A percentile compares a stretch with the other conserved stretches of the same genome.
Evolutionary conservation across 2,329 filamentous ascomycete species (phyloP).

Genomic region (Diaporthe citri): DNA sequence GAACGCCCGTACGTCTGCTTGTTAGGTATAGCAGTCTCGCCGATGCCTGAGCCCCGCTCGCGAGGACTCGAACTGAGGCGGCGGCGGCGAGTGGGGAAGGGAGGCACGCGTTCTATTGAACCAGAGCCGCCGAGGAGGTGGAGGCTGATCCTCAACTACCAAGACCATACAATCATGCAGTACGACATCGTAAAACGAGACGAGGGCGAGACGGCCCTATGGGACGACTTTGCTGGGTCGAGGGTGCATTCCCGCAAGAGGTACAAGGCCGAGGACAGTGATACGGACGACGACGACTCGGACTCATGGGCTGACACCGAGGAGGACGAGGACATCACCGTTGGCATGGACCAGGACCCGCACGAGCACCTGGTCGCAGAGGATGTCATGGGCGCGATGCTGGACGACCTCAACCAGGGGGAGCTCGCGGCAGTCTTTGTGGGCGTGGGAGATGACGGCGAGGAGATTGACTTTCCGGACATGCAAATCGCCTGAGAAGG

Average conservation of each 20-base stretch:
- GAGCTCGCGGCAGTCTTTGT: background rate
- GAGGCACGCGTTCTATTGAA: conserved; percentile 2
- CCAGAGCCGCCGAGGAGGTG: conserved; percentile 62
- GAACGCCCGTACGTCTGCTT: conserved; percentile 65
- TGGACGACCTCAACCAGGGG: background rate
- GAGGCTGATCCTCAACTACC: conserved; percentile 78
- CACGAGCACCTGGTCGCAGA: background rate
- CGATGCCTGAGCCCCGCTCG: conserved; percentile 64
- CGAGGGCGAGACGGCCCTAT: conserved; percentile 40
- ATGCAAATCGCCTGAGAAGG: conserved; percentile 25
- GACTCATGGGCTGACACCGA: background rate
- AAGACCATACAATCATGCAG: conserved; percentile 76
- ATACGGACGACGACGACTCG: background rate
- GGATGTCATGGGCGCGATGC: background rate
- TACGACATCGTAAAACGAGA: conserved; percentile 68
- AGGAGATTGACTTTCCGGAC: conserved; percentile 29
- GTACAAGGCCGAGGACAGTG: background rate
- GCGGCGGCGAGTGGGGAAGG: background rate
- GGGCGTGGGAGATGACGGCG: background rate
- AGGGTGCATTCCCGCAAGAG: background rate
- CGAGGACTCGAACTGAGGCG: conserved; percentile 43
- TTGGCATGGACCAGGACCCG: background rate
- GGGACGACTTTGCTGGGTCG: conserved; percentile 28
- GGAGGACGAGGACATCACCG: background rate
- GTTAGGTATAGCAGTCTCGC: conserved; percentile 76